Base-by-base conservation (phyloP, 2,329 filamentous ascomycete genomes). In the Arthrinium phaeospermum region DNA sequence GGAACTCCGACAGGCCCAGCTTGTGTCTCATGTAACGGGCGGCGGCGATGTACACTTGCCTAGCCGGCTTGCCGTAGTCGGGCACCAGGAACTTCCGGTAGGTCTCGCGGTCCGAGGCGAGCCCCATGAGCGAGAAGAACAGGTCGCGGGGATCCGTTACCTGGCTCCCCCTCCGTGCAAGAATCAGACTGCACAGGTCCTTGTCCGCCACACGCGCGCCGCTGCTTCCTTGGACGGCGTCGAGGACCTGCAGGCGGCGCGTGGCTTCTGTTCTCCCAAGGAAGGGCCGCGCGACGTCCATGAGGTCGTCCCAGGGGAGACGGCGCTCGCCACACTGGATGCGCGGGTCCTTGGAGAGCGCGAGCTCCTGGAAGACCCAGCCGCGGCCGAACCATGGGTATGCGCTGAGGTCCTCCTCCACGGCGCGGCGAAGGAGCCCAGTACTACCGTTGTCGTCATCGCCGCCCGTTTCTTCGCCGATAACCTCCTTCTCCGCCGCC, bases 241-340 rank as follows among this genome's bases (percentile, higher is more conserved):
- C 8, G 19, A 61, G 53, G 8, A 3, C 30, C 5, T n/a, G 3
- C 27, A 61, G 53, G 8, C 8, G 30, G 30, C 53, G 16, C 30
- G 16, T 22, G 1, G 53, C 7, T 4, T 19, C 53, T 2, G 30
- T 22, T 30, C 1, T 10, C 8, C 27, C 8, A 6, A 61, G 6
- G 30, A 61, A 37, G 16, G 53, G 53, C 16, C 27, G 12, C 27
- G 37, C 30, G 16, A 37, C 30, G 30, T 13, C 53, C 53, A 61
- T 6, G 30, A 61, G 7, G 4, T 53, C 45, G 41, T 70, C 22
- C 68, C 68, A 70, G 13, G 30, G 4, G 1, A 53, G 5, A 10
- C 47, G 68, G 10, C 16, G 8, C 27, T 27, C 12, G 46, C 68
- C 68, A 4, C 68, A 70, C 51, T 70, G 68, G 51, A 70, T 51